Base-by-base conservation (phyloP, 371 early-diverging fungal species). In the Mortierella sp. region DNA sequence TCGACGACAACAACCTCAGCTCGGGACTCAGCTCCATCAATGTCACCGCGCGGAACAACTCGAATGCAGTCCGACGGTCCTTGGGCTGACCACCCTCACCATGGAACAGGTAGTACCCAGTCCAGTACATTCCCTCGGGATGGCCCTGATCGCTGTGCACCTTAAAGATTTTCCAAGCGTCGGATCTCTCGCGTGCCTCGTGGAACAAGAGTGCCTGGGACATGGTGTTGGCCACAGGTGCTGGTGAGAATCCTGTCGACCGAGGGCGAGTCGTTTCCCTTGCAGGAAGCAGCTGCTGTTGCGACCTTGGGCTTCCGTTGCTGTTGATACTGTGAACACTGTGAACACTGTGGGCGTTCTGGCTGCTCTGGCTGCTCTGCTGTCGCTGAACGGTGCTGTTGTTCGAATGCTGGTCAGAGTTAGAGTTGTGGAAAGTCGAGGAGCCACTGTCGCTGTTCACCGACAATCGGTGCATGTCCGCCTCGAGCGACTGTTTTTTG, bases 121-220 rank as follows among this genome's bases (percentile, higher is more conserved):
- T 73, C 81, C 81, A 80, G 63, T 80, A 80, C 77, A 80, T 76
- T 34, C 77, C 81, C 63, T 80, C 77, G 1, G 76, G 69, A 41
- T 80, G 70, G 0, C 73, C 70, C 19, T 66, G 70, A 22, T 80
- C 81, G 24, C 70, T 65, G 52, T 69, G 67, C 29, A 16, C 39
- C 66, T 80, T 80, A 43, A 80, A 80, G 40, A 80, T 76, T 37
- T 34, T 26, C 81, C 81, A 80, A 0, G 81, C 81, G 31, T 63
- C 47, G 16, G 76, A 77, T 8, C 81, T 73, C 55, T 80, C 74
- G 40, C 52, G 69, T 26, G 40, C 61, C 64, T 80, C 81, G 40
- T 80, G 81, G 24, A 66, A 55, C 9, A 58, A 26, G 41, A 80
- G 52, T 2, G 77, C 81, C 41, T 72, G 76, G 0, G 80, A 66